These are phyloP conservation scores for Monilinia laxa DNA, from an alignment of 2,329 filamentous ascomycete species.

Conservation along the genomic window DNA sequence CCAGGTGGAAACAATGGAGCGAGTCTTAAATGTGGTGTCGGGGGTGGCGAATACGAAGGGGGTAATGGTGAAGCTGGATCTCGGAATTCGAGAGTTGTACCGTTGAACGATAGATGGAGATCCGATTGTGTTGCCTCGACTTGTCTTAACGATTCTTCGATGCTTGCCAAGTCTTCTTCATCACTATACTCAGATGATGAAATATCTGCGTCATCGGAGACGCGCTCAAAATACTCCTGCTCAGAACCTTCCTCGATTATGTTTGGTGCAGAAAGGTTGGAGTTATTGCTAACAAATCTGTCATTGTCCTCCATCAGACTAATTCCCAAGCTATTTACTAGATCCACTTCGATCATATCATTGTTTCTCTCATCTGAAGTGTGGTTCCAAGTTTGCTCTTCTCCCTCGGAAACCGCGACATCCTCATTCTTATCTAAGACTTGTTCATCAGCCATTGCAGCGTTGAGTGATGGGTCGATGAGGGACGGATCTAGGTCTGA, in stretches of 20 bases:
- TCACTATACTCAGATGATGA: neutral
- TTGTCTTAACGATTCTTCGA: neutral
- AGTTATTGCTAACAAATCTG: neutral
- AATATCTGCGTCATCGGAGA: neutral
- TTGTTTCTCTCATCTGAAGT: neutral
- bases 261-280: no score
- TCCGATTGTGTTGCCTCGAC: no score
- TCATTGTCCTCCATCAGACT: neutral
- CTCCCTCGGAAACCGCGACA: no score
- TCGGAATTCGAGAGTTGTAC: neutral
- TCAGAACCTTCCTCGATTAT: neutral
- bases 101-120: neutral
- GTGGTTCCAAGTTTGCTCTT: neutral
- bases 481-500: neutral
- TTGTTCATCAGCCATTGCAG: neutral
- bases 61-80: neutral
- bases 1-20: neutral
- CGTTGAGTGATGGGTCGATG: neutral
- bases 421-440: neutral
- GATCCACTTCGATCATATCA: neutral
- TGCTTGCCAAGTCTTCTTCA: neutral
- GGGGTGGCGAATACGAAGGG: constrained; percentile 3
- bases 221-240: neutral
- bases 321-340: neutral
- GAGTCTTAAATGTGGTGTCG: neutral